Evolutionary conservation across 1,139 yeast species (phyloP).

Genomic region (Yarrowia galli): DNA sequence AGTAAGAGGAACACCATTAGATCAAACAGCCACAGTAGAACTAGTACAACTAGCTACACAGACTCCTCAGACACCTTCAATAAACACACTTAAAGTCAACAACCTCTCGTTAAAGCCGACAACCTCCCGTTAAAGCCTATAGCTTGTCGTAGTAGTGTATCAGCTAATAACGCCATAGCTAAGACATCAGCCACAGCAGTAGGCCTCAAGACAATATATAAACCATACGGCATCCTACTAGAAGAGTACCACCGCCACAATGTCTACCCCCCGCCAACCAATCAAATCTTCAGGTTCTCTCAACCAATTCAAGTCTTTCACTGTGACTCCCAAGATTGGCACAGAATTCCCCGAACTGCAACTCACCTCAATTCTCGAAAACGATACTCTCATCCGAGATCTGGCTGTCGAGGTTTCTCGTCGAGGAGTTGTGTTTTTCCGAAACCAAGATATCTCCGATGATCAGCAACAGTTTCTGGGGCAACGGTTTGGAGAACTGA

Average conservation of each 20-base stretch:
- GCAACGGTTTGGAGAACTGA: constrained; percentile 16
- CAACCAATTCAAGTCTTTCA: constrained; percentile 46
- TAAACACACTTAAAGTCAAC: too few species aligned
- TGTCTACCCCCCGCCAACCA: not conserved
- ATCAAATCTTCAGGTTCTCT: constrained; percentile 42
- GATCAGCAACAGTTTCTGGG: constrained; percentile 55
- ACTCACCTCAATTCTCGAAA: constrained; percentile 55
- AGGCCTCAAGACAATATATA: not conserved
- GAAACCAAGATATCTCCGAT: constrained; percentile 50
- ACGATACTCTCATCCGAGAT: constrained; percentile 46
- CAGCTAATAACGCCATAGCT: constrained; percentile 11
- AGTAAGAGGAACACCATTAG: too few species aligned
- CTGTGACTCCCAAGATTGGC: constrained; percentile 48
- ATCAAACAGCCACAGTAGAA: too few species aligned
- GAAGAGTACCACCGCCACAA: too few species aligned
- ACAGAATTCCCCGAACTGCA: constrained; percentile 49
- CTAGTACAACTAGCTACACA: too few species aligned
- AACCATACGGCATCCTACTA: not conserved
- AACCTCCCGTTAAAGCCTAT: not conserved
- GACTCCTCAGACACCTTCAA: too few species aligned
- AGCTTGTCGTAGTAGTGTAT: too few species aligned
- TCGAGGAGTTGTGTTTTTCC: constrained; percentile 52
- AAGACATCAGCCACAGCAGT: constrained; percentile 15
- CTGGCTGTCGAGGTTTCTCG: constrained; percentile 60
- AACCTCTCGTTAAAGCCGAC: not conserved